Evolutionary conservation across 176 grass and related monocot species (phyloP).

Genomic region (Tuctoria greenei): DNA sequence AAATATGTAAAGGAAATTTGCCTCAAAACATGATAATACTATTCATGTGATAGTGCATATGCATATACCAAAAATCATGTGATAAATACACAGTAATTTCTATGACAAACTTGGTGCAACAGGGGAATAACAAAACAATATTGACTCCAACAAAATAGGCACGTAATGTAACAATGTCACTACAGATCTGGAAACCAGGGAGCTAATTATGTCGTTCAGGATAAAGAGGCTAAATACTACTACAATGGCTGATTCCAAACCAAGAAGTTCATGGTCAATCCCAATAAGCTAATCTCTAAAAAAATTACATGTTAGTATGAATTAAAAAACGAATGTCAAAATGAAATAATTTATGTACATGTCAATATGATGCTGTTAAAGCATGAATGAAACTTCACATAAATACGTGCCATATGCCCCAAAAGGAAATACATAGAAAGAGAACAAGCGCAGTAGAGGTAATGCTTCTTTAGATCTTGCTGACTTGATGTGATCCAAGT

Average conservation of each 20-base stretch:
- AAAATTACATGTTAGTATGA: no score
- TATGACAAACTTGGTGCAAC: not conserved
- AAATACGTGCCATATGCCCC: not conserved
- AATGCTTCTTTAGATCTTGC: no score
- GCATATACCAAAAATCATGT: not conserved
- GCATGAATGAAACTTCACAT: not conserved
- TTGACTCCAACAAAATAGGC: not conserved
- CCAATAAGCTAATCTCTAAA: slow-evolving; percentile 2
- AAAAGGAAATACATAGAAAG: slow-evolving; percentile 9
- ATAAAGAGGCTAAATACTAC: not conserved
- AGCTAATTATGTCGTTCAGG: not conserved
- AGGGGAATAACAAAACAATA: not conserved
- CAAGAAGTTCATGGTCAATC: not conserved
- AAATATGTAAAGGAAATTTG: slow-evolving; percentile 5
- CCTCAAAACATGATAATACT: not conserved
- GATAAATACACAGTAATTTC: not conserved
- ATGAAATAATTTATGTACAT: no score
- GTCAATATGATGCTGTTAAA: not conserved
- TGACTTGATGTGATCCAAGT: not conserved
- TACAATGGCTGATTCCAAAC: not conserved
- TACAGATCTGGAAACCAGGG: not conserved
- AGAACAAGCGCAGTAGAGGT: not conserved
- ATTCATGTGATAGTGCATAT: not conserved
- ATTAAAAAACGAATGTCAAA: no score
- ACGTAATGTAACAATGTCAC: not conserved